Evolutionary conservation across 2,329 filamentous ascomycete genomes (phyloP), one percentile per base, ranked within the genome.

Genomic region (Teratosphaeria zuluensis): DNA sequence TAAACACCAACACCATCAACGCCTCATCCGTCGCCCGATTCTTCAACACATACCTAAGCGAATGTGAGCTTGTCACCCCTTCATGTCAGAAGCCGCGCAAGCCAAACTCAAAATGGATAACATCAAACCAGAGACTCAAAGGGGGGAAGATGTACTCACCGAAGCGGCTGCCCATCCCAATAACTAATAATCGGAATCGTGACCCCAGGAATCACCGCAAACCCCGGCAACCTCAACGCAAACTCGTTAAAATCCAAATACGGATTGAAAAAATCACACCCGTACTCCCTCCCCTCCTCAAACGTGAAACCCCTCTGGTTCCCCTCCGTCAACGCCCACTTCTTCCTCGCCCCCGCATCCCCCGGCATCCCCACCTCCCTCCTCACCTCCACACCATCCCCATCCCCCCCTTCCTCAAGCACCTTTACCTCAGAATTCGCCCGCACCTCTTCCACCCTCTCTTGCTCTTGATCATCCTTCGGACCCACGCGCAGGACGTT

Each of bases 31-130:
- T 92, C 24, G 79, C 74, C 61, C 84, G 84, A 74, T 96, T 89
- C 70, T 92, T 92, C 69, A 97, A 81, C 59, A 95, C 90, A 75
- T 97, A 96, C 81, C 92, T 92, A 76, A 95, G 83, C 65, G 85
- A 81, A 76, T 95, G 89, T 78, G 89, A 87, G 79, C 88, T 89
- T 70, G 59, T 28, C 71, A 48, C 42, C n/a, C 61, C 55, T 24
- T n/a, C n/a, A n/a, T 9, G 42, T 32, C 11, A 30, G 48, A 33
- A 57, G 35, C 46, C n/a, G 46, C 4, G 7, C 24, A 16, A 33
- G 56, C 35, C 38, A 56, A 51, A 16, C 16, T 30, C 7, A 46
- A 24, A 58, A 38, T 42, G 64, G 60, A 42, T 55, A 38, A 24
- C 31, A 24, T 24, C 67, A 58, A 71, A 72, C 52, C 74, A 63